Evolutionary conservation across 2,329 filamentous ascomycete species (phyloP).

Genomic region (Pestalotiopsis sp.): DNA sequence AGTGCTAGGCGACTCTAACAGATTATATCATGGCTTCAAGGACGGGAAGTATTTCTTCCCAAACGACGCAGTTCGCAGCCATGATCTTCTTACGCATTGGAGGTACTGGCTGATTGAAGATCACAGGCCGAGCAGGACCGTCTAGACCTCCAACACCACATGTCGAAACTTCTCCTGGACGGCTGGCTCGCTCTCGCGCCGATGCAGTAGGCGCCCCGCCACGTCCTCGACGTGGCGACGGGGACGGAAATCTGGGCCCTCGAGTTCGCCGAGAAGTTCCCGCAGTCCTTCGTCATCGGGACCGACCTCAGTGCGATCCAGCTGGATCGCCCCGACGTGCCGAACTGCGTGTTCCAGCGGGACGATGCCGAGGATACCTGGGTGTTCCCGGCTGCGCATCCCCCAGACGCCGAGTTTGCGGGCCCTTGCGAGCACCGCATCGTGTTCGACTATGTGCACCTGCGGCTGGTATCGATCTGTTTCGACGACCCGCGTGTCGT

Average conservation of each 20-base stretch:
- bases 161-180: background rate
- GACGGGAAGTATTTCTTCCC: constrained; percentile 4
- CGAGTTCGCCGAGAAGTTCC: background rate
- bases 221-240: background rate
- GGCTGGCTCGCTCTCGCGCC: background rate
- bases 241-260: background rate
- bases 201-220: background rate
- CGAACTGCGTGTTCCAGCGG: background rate
- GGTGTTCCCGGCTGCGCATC: background rate
- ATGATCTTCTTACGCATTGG: accelerated
- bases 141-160: background rate
- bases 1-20: background rate
- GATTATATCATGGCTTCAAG: constrained; percentile 7
- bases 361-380: background rate
- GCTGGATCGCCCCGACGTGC: background rate
- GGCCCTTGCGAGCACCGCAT: background rate
- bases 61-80: background rate
- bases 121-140: background rate
- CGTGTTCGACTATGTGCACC: constrained; percentile 4
- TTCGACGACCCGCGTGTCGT: background rate
- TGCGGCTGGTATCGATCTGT: background rate
- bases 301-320: constrained; percentile 7
- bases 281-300: background rate
- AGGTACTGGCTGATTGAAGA: background rate
- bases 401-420: background rate